Percentiles rank a stretch among this genome's conserved stretches.
Evolutionary conservation across 257 asterid genomes (phyloP).

Genomic region (Solanum paucissectum): DNA sequence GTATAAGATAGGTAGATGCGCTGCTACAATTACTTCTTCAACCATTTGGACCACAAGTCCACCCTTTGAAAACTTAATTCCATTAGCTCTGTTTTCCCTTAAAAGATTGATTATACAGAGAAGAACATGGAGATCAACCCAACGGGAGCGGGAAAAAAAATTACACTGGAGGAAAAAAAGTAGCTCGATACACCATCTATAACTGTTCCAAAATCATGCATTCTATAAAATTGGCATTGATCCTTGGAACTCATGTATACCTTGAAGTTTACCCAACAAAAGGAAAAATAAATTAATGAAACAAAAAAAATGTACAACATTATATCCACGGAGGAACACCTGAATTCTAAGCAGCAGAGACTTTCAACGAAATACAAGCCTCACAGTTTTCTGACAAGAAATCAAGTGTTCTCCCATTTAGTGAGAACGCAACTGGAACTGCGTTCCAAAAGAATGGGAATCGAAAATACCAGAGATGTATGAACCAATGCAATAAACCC

Average conservation of each 20-base stretch:
- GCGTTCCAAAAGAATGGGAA: conserved; percentile 40
- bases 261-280: conserved; percentile 7
- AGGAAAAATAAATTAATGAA: background rate
- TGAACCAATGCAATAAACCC: conserved; percentile 14
- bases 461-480: conserved; percentile 1
- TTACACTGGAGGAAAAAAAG: background rate
- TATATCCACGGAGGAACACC: conserved; percentile 8
- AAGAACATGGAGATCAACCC: background rate
- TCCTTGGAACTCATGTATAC: conserved; percentile 22
- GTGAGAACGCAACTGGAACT: conserved; percentile 16
- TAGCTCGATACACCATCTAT: background rate
- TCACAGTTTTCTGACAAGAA: conserved; percentile 7
- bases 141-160: background rate
- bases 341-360: conserved; percentile 11
- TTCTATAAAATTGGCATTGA: conserved; percentile 20
- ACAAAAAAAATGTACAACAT: conserved; percentile 11
- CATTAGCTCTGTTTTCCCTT: background rate
- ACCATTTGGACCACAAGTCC: background rate
- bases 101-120: background rate
- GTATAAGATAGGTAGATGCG: background rate
- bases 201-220: conserved; percentile 5
- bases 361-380: conserved; percentile 10
- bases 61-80: background rate
- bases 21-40: background rate
- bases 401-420: conserved; percentile 9